These are phyloP conservation scores for Apiotrichum akiyoshidainum DNA, from an alignment of 1,284 basidiomycete genomes.

Conservation along the genomic window DNA sequence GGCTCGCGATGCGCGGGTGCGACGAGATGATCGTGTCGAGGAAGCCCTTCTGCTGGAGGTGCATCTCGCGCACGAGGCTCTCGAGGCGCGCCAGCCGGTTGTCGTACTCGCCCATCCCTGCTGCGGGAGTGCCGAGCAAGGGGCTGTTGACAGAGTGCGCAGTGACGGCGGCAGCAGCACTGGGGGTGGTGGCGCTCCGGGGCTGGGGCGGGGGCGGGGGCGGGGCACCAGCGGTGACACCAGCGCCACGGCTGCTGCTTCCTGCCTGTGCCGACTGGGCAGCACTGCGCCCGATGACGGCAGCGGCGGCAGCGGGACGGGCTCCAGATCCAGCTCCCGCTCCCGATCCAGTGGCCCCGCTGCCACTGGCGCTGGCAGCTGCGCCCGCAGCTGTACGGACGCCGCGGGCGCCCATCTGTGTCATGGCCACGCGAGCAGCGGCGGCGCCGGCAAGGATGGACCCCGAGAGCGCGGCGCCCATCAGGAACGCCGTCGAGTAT, in stretches of 20 bases:
- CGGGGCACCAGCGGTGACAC: too few relatives aligned
- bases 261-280: too few relatives aligned
- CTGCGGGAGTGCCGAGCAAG: too few relatives aligned
- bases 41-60: not conserved
- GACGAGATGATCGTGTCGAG: not conserved
- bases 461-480: constrained; percentile 13
- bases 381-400: not conserved
- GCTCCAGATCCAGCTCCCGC: too few relatives aligned
- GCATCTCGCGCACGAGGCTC: constrained; percentile 1
- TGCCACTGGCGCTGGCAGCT: not conserved
- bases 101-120: not conserved
- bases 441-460: constrained; percentile 8
- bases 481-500: constrained; percentile 19
- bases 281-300: too few relatives aligned
- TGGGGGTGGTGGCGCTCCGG: too few relatives aligned
- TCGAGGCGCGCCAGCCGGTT: constrained; percentile 2
- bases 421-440: constrained; percentile 3
- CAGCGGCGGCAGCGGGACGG: too few relatives aligned
- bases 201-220: too few relatives aligned
- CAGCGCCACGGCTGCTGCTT: too few relatives aligned
- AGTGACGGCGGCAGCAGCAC: too few relatives aligned
- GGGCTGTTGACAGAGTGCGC: not conserved
- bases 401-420: not conserved
- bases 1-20: not conserved
- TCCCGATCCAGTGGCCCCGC: not conserved